Evolutionary conservation across 1,284 basidiomycete species (phyloP).

Genomic region (Pseudozyma pruni): DNA sequence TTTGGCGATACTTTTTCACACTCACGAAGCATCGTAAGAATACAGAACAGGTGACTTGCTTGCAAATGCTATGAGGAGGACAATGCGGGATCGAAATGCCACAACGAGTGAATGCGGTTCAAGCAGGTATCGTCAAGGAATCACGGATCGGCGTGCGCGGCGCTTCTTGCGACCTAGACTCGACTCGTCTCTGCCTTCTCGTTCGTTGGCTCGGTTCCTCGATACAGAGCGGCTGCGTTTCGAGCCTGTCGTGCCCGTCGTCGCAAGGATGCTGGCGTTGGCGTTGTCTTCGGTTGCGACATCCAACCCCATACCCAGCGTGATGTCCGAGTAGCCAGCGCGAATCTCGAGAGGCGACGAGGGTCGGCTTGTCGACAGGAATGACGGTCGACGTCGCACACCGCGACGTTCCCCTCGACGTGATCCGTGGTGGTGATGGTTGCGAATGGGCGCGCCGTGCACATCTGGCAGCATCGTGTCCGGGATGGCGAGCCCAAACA

Average conservation of each 20-base stretch:
- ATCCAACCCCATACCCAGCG: slow-evolving; percentile 22
- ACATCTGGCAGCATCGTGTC: slow-evolving; percentile 51
- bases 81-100: too few species aligned
- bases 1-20: too few species aligned
- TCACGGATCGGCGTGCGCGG: slow-evolving; percentile 9
- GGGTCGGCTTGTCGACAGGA: slow-evolving; percentile 29
- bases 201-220: slow-evolving; percentile 22
- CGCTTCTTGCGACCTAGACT: slow-evolving; percentile 23
- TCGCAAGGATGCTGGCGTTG: slow-evolving; percentile 10
- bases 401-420: slow-evolving; percentile 31
- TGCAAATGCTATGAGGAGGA: too few species aligned
- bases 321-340: slow-evolving; percentile 24
- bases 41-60: too few species aligned
- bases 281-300: slow-evolving; percentile 11
- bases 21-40: too few species aligned
- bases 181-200: slow-evolving; percentile 14
- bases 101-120: too few species aligned
- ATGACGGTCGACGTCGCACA: slow-evolving; percentile 24
- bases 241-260: slow-evolving; percentile 8
- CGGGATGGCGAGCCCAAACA: slow-evolving; percentile 57
- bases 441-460: slow-evolving; percentile 19
- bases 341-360: slow-evolving; percentile 39
- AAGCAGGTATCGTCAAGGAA: slow-evolving; percentile 3
- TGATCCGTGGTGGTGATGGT: slow-evolving; percentile 20
- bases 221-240: slow-evolving; percentile 32